Base-by-base conservation (phyloP, 2,329 filamentous ascomycete species). In the Stachybotrys elegans region DNA sequence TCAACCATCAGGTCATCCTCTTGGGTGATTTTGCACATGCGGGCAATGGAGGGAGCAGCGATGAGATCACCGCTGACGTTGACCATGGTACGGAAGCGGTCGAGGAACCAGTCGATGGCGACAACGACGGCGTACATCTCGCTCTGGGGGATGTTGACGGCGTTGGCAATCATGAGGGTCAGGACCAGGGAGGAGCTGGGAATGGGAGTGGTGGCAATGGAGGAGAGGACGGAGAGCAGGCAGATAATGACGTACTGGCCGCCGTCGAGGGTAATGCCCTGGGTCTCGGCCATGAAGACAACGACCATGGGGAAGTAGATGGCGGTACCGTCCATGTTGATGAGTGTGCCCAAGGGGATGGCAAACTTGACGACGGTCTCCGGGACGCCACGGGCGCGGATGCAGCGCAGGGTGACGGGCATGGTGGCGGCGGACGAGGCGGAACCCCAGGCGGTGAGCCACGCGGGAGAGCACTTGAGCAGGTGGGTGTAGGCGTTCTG, bases 101-200 rank as follows among this genome's bases (percentile, higher is more conserved):
- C 75, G n/a, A 76, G 61, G 56, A 78, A 70, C 74, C 73, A 78
- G 49, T 76, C 73, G 36, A 77, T 76, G 20, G 72, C 73, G 3
- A 76, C 67, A 13, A 77, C 70, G 32, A 77, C 71, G 19, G 68
- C 73, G 49, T 71, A 76, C 71, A 75, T 75, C 16, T 63, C 67
- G 0, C 69, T 75, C 25, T 74, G 55, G 2, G 65, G 62, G 1
- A 76, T 64, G 13, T 67, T 62, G 42, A 76, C 63, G 7, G 63
- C 63, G 19, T 63, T 58, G 9, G 71, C 67, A 49, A 77, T 76
- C 71, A 78, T 75, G 50, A 75, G 60, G 3, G 69, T 69, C 13
- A 77, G 60, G 4, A 77, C 74, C 2, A 77, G 62, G 16, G 72
- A 75, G 2, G 72, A 71, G 37, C 66, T 71, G 0, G 75, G 74